Conservation (phyloP, 192 early-diverging fungal species). For the Dispira simplex region DNA sequence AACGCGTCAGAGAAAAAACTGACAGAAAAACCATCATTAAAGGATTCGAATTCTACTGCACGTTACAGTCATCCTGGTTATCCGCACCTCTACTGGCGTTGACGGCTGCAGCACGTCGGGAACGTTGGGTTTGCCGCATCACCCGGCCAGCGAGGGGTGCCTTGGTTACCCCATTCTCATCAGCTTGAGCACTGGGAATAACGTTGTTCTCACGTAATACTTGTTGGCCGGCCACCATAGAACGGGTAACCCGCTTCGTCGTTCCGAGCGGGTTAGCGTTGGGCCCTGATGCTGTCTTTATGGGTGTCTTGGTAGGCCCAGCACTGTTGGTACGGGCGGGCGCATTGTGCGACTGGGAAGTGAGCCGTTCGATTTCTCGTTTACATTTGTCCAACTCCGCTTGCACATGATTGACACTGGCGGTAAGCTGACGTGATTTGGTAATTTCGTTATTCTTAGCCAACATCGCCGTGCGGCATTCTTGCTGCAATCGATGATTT, state of each 20-base stretch:
- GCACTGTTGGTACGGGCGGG: background rate
- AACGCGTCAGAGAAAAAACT: too few species aligned
- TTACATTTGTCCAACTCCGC: background rate
- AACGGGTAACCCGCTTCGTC: background rate
- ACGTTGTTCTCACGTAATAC: background rate
- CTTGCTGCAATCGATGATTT: slow-evolving; percentile 5
- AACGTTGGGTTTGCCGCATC: background rate
- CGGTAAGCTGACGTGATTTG: slow-evolving; percentile 10
- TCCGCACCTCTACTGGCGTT: background rate
- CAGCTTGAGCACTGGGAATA: background rate
- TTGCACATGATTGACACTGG: slow-evolving; percentile 3
- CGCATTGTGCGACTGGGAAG: background rate
- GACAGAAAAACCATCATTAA: too few species aligned
- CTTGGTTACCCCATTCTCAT: slow-evolving; percentile 3
- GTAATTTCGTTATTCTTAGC: slow-evolving; percentile 8
- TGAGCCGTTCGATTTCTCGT: background rate
- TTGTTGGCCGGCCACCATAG: background rate
- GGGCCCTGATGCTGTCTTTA: slow-evolving; percentile 1
- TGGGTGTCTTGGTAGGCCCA: slow-evolving; percentile 1
- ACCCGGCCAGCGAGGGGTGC: too few species aligned
- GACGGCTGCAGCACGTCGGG: background rate
- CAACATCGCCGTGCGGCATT: slow-evolving; percentile 4
- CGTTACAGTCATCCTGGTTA: background rate
- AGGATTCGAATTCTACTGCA: background rate
- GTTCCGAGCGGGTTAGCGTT: background rate